These are phyloP conservation scores for Fusarium robinianum DNA, from an alignment of 2,329 filamentous ascomycete species.

Conservation along the genomic window DNA sequence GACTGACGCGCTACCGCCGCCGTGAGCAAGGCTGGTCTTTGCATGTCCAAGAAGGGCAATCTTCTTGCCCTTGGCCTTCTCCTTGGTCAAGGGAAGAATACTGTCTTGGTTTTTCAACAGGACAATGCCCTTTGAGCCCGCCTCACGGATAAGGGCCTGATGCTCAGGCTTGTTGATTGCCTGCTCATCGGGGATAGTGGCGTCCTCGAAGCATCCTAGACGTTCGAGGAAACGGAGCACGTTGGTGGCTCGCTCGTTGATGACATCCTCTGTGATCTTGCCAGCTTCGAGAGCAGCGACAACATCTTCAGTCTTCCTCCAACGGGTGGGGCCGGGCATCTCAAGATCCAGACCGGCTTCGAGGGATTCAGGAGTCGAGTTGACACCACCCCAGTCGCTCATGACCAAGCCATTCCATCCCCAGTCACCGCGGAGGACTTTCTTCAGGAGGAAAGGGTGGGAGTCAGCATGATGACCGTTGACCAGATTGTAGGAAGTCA, in stretches of 20 bases:
- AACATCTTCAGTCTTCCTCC: conserved; percentile 37
- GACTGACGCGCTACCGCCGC: conserved; percentile 45
- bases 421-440: conserved; percentile 52
- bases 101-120: conserved; percentile 65
- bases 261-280: conserved; percentile 36
- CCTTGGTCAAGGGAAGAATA: conserved; percentile 58
- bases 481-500: conserved; percentile 43
- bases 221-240: conserved; percentile 38
- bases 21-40: conserved; percentile 42
- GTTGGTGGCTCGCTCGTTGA: conserved; percentile 38
- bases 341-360: conserved; percentile 42
- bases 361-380: conserved; percentile 41
- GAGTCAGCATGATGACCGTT: conserved; percentile 47
- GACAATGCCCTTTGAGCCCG: conserved; percentile 59
- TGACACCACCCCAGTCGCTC: conserved; percentile 47
- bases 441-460: conserved; percentile 32
- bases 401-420: conserved; percentile 44
- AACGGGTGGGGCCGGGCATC: conserved; percentile 44
- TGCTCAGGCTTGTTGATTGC: conserved; percentile 42
- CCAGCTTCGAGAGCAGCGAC: conserved; percentile 40
- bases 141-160: conserved; percentile 37
- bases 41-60: conserved; percentile 43
- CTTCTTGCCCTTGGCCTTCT: conserved; percentile 40
- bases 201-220: conserved; percentile 39
- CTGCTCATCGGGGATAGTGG: conserved; percentile 34